Percentiles rank a stretch among this genome's conserved stretches.
These are phyloP conservation scores for Taxawa tesnikishii DNA, from an alignment of 2,329 filamentous ascomycete genomes.

Conservation along the genomic window DNA sequence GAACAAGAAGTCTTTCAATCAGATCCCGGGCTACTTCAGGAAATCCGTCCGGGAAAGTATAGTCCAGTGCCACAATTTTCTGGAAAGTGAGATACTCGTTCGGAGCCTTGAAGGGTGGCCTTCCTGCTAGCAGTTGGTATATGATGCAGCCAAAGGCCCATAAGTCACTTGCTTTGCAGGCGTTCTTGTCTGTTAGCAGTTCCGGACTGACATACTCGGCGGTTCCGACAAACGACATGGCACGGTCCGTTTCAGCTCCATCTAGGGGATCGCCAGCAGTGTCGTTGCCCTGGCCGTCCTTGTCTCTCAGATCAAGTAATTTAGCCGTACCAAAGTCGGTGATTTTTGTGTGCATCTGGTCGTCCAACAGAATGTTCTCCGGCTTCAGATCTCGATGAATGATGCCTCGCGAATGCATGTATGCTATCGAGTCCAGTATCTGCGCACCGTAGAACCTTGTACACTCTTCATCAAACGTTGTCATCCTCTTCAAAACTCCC, in stretches of 20 bases:
- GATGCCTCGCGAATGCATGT: slow-evolving; percentile 93
- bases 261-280: slow-evolving; percentile 39
- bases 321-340: slow-evolving; percentile 99
- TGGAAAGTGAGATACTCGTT: slow-evolving; percentile 98
- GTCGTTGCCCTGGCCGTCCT: slow-evolving; percentile 21
- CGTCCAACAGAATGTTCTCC: slow-evolving; percentile 89
- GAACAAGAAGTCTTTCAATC: slow-evolving; percentile 77
- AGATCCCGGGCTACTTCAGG: slow-evolving; percentile 76
- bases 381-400: slow-evolving; percentile 96
- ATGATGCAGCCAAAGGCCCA: slow-evolving; percentile 99
- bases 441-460: slow-evolving; percentile 89
- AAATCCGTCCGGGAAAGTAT: slow-evolving; percentile 83
- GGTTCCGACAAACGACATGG: slow-evolving; percentile 92
- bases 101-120: slow-evolving; percentile 88
- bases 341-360: slow-evolving; percentile 96
- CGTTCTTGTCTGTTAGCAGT: slow-evolving; percentile 89
- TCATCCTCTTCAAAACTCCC: slow-evolving; percentile 85
- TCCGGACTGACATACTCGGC: slow-evolving; percentile 98
- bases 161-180: slow-evolving; percentile 92
- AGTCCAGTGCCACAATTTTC: slow-evolving; percentile 91
- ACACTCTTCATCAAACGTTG: slow-evolving; percentile 91
- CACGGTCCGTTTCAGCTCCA: slow-evolving; percentile 54
- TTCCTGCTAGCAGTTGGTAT: slow-evolving; percentile 88
- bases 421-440: slow-evolving; percentile 90
- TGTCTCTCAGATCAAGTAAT: slow-evolving; percentile 50